These are phyloP conservation scores for Endoconidiophora laricicola DNA, from an alignment of 2,329 filamentous ascomycete species.

Conservation along the genomic window DNA sequence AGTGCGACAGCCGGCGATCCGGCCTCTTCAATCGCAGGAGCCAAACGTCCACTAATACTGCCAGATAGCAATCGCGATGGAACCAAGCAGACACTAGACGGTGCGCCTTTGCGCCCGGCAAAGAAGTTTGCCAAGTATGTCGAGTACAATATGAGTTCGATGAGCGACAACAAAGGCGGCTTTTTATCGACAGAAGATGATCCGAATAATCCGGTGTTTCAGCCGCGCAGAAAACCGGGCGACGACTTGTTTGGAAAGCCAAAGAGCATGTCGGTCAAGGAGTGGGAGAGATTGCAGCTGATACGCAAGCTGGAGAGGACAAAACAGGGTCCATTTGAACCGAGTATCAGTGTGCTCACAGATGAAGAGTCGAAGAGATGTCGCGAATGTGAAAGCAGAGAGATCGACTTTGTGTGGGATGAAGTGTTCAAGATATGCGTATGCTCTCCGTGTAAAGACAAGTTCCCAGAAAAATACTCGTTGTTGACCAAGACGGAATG, in stretches of 20 bases:
- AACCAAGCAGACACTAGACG: constrained; percentile 43
- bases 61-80: constrained; percentile 22
- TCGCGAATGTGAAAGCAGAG: constrained; percentile 62
- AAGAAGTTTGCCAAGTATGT: constrained; percentile 87
- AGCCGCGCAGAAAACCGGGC: constrained; percentile 21
- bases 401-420: constrained; percentile 93
- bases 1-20: constrained; percentile 45
- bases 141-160: constrained; percentile 94
- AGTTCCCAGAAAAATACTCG: constrained; percentile 79
- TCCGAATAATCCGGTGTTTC: constrained; percentile 64
- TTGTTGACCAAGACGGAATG: constrained; percentile 94
- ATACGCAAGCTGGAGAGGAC: constrained; percentile 54
- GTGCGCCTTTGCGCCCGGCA: constrained; percentile 49
- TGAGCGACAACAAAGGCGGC: constrained; percentile 94
- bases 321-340: constrained; percentile 73
- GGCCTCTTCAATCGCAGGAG: constrained; percentile 21
- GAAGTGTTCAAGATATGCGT: constrained; percentile 63
- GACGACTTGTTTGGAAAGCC: constrained; percentile 48
- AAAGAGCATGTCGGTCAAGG: constrained; percentile 70
- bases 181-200: constrained; percentile 87
- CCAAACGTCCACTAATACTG: constrained; percentile 31
- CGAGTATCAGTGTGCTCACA: constrained; percentile 59
- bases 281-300: constrained; percentile 78
- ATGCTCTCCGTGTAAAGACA: constrained; percentile 77
- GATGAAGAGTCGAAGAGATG: constrained; percentile 57